These are phyloP conservation scores for Diaporthe ampelina DNA, from an alignment of 2,329 filamentous ascomycete genomes.

Conservation along the genomic window DNA sequence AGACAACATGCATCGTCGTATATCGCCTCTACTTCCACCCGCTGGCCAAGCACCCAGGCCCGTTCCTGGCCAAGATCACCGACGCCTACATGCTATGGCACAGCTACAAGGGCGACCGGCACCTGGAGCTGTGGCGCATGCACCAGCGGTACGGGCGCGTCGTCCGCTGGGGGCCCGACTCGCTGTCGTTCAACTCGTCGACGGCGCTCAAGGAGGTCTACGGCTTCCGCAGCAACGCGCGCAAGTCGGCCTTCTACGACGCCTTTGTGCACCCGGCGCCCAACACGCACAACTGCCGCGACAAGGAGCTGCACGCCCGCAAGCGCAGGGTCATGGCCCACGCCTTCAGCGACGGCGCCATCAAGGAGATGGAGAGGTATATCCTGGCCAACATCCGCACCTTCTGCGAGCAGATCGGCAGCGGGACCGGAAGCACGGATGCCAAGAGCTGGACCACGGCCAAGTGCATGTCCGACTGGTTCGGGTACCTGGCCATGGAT, in stretches of 20 bases:
- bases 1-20: constrained; percentile 59
- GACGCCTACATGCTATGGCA: constrained; percentile 78
- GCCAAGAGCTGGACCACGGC: constrained; percentile 69
- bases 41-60: constrained; percentile 75
- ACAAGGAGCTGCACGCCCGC: constrained; percentile 77
- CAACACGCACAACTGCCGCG: constrained; percentile 80
- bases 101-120: constrained; percentile 80
- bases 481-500: constrained; percentile 73
- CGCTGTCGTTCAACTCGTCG: constrained; percentile 81
- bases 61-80: constrained; percentile 74
- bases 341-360: constrained; percentile 76
- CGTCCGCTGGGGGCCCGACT: constrained; percentile 85
- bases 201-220: constrained; percentile 77
- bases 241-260: constrained; percentile 81
- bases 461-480: constrained; percentile 75
- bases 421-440: constrained; percentile 58
- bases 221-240: constrained; percentile 73
- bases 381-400: constrained; percentile 76
- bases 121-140: constrained; percentile 78
- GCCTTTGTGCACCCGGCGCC: constrained; percentile 79
- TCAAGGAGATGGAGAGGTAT: constrained; percentile 78
- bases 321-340: constrained; percentile 81
- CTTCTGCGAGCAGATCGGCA: constrained; percentile 72
- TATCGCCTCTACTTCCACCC: constrained; percentile 76
- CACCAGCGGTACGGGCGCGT: constrained; percentile 78